phyloP scores from a whole-genome alignment of 352 stramenopile genomes.

The Aphanomyces invadans region DNA sequence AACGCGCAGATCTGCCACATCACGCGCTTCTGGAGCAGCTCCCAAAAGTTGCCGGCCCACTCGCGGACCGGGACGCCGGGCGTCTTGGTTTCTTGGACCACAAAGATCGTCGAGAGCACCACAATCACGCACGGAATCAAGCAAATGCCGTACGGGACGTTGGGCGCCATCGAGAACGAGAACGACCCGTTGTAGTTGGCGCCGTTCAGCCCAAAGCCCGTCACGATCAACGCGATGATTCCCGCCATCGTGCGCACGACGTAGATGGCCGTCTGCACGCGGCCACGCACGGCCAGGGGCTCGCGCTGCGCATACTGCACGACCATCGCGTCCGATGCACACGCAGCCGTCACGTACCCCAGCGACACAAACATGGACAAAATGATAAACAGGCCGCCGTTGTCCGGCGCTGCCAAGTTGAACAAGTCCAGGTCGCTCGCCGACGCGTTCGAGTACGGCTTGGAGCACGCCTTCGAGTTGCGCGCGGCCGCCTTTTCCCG shows the following conservation, averaged over 20 bases:
- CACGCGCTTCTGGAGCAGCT: slow-evolving; percentile 49
- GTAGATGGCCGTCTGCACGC: too few relatives aligned
- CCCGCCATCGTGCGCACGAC: too few relatives aligned
- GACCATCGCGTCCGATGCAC: too few relatives aligned
- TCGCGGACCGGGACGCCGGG: slow-evolving; percentile 2
- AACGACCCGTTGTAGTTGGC: slow-evolving; percentile 42
- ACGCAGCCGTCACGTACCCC: too few relatives aligned
- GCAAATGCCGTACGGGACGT: too few relatives aligned
- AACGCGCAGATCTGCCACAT: too few relatives aligned
- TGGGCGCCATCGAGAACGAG: slow-evolving; percentile 36
- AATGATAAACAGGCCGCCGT: slow-evolving; percentile 30
- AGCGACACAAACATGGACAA: too few relatives aligned
- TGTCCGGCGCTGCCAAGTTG: slow-evolving; percentile 30
- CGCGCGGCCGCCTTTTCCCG: too few relatives aligned
- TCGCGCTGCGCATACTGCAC: too few relatives aligned
- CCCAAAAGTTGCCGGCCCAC: slow-evolving; percentile 40
- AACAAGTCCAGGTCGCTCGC: slow-evolving; percentile 15
- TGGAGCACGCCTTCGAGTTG: too few relatives aligned
- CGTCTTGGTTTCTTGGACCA: slow-evolving; percentile 24
- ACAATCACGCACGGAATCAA: slow-evolving; percentile 26
- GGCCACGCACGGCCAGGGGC: too few relatives aligned
- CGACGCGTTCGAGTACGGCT: background rate
- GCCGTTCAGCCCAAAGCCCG: slow-evolving; percentile 36
- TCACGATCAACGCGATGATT: slow-evolving; percentile 39
- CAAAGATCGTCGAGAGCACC: slow-evolving; percentile 26